Evolutionary conservation across 2,329 filamentous ascomycete genomes (phyloP).

Genomic region (Herpotrichia juniperi): DNA sequence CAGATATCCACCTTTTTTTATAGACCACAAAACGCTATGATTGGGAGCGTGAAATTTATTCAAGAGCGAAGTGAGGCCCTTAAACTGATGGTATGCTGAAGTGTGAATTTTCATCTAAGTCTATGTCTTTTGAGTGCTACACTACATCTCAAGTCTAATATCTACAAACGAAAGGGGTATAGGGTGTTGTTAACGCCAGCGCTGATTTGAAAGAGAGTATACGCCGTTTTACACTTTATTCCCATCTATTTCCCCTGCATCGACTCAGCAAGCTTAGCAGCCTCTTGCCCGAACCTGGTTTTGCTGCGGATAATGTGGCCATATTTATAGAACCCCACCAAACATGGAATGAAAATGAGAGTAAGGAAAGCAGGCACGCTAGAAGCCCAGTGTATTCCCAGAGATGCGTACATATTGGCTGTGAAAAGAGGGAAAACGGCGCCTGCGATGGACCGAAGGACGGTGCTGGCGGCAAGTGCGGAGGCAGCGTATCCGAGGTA

Average conservation of each 20-base stretch:
- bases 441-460: constrained; percentile 54
- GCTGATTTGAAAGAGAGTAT: background rate
- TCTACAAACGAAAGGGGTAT: background rate
- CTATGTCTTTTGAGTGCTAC: too few relatives aligned
- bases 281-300: constrained; percentile 26
- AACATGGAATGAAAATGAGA: constrained; percentile 44
- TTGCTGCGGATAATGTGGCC: constrained; percentile 20
- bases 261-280: constrained; percentile 9
- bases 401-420: constrained; percentile 46
- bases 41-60: too few relatives aligned
- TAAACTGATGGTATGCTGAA: too few relatives aligned
- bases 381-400: constrained; percentile 57
- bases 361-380: constrained; percentile 55
- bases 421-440: constrained; percentile 57
- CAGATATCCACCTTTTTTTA: too few relatives aligned
- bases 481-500: constrained; percentile 56
- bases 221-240: background rate
- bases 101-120: background rate
- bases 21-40: too few relatives aligned
- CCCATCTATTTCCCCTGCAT: background rate
- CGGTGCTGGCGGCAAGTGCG: constrained; percentile 48
- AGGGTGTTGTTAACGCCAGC: background rate
- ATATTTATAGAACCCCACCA: constrained; percentile 23
- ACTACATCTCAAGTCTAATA: constrained; percentile 1
- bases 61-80: too few relatives aligned